phyloP scores from a whole-genome alignment of 805 yeast species.

The Candida patagonica region DNA sequence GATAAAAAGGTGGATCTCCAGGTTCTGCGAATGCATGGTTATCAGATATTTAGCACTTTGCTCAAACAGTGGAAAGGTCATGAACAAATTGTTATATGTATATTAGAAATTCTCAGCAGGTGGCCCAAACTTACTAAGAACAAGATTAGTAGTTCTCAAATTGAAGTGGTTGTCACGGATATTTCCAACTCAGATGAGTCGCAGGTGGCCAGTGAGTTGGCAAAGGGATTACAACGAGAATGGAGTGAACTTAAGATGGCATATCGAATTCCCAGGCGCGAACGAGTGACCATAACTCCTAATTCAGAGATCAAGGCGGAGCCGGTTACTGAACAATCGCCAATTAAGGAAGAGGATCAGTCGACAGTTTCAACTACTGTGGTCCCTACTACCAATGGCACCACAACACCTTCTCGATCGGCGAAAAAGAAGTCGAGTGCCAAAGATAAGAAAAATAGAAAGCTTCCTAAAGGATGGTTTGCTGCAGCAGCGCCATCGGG shows the following conservation, averaged over 20 bases:
- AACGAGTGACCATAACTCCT: slow-evolving; percentile 10
- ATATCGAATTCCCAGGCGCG: slow-evolving; percentile 70
- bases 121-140: slow-evolving; percentile 73
- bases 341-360: not conserved
- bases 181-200: slow-evolving; percentile 25
- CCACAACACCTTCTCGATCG: slow-evolving; percentile 1
- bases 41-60: slow-evolving; percentile 61
- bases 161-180: slow-evolving; percentile 52
- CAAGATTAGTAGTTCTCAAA: slow-evolving; percentile 62
- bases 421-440: slow-evolving; percentile 1
- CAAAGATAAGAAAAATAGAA: not conserved
- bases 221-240: slow-evolving; percentile 41
- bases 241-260: slow-evolving; percentile 77
- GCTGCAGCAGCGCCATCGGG: slow-evolving; percentile 41
- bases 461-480: slow-evolving; percentile 60
- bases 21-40: slow-evolving; percentile 77
- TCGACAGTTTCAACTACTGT: not conserved
- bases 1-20: slow-evolving; percentile 44
- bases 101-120: slow-evolving; percentile 47
- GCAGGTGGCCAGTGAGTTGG: slow-evolving; percentile 27
- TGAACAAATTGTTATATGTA: slow-evolving; percentile 34
- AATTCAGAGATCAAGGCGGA: not conserved
- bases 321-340: no score
- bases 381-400: not conserved
- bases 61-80: slow-evolving; percentile 35